Conservation (phyloP, 371 early-diverging fungal genomes). For the Rhizopus sp. region DNA sequence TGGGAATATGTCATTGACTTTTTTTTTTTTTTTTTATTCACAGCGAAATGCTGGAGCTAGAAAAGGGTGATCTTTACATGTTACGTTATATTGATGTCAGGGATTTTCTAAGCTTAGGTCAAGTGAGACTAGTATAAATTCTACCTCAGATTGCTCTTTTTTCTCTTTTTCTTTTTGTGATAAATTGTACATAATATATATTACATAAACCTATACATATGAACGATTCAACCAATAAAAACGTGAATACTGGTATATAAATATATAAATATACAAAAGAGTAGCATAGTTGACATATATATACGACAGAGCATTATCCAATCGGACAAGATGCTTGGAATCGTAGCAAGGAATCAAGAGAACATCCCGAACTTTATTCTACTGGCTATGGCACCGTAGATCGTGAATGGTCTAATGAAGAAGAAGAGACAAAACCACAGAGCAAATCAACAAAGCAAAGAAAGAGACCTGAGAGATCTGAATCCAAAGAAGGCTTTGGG, state of each 20-base stretch:
- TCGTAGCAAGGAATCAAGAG: slow-evolving; percentile 27
- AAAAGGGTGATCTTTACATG: slow-evolving; percentile 23
- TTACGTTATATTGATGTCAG: slow-evolving; percentile 32
- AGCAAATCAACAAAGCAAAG: neutral
- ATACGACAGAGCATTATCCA: slow-evolving; percentile 4
- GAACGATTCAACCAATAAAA: neutral
- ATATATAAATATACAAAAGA: neutral
- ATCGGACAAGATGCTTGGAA: slow-evolving; percentile 42
- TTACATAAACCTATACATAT: no score
- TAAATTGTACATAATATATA: no score
- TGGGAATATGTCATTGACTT: neutral
- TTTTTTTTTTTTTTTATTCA: no score
- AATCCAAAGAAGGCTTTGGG: slow-evolving; percentile 11
- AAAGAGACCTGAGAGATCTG: neutral
- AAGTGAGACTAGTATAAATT: slow-evolving; percentile 26
- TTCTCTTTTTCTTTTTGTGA: no score
- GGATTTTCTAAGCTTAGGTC: slow-evolving; percentile 19
- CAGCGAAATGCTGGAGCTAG: neutral
- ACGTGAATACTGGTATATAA: neutral
- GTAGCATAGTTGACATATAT: neutral
- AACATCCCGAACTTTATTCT: slow-evolving; percentile 35
- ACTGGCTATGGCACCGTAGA: slow-evolving; percentile 42
- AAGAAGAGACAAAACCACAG: neutral
- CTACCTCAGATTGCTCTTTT: neutral
- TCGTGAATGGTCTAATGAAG: slow-evolving; percentile 8